Evolutionary conservation across 2,329 filamentous ascomycete species (phyloP).

Genomic region (Arthrobotrys pseudoclavata): DNA sequence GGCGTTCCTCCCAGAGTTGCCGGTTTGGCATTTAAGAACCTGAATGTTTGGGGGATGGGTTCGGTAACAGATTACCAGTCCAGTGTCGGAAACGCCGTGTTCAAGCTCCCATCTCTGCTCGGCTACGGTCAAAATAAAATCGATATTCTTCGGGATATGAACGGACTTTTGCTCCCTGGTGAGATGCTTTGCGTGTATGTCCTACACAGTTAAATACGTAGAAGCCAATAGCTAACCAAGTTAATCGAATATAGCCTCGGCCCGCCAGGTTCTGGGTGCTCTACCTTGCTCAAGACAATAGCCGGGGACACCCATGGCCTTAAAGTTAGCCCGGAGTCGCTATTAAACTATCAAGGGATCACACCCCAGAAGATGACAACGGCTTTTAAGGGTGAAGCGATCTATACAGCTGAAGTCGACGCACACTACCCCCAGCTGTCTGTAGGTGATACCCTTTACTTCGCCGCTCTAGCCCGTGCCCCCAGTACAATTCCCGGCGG

Average conservation of each 20-base stretch:
- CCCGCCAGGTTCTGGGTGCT: slow-evolving; percentile 64
- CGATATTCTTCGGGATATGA: slow-evolving; percentile 77
- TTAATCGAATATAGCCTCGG: not conserved
- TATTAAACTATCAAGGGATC: slow-evolving; percentile 83
- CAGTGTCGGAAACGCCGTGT: slow-evolving; percentile 74
- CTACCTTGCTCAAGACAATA: slow-evolving; percentile 68
- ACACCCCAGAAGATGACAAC: slow-evolving; percentile 78
- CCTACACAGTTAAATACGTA: not conserved
- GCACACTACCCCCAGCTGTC: slow-evolving; percentile 83
- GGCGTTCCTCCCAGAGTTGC: slow-evolving; percentile 66
- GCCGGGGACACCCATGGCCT: slow-evolving; percentile 85
- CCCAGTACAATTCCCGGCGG: slow-evolving; percentile 75
- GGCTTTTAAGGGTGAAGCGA: slow-evolving; percentile 84
- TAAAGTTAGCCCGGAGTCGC: slow-evolving; percentile 76
- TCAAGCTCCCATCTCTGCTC: slow-evolving; percentile 67
- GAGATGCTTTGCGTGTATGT: slow-evolving; percentile 40
- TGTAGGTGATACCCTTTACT: slow-evolving; percentile 83
- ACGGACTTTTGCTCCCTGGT: slow-evolving; percentile 72
- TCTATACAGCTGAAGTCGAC: slow-evolving; percentile 87
- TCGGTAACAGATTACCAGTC: slow-evolving; percentile 79
- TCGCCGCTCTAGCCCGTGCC: slow-evolving; percentile 79
- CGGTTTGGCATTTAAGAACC: slow-evolving; percentile 66
- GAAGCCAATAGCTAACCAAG: not conserved
- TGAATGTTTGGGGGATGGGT: slow-evolving; percentile 67
- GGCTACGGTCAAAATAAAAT: slow-evolving; percentile 67